These are phyloP conservation scores for Candida gorgasii DNA, from an alignment of 805 yeast species.

Conservation along the genomic window DNA sequence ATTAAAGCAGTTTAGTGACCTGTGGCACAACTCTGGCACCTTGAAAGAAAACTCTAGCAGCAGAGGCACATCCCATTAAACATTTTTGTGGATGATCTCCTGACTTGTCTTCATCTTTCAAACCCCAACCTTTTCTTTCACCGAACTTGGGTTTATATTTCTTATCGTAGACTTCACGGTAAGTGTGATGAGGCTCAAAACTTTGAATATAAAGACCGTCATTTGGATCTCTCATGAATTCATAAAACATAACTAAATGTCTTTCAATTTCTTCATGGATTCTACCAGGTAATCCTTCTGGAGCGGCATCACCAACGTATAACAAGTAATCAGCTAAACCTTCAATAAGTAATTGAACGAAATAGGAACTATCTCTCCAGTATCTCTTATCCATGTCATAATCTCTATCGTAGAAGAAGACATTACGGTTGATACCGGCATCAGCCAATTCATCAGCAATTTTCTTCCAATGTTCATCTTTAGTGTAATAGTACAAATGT, in stretches of 20 bases:
- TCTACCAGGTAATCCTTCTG: constrained; percentile 34
- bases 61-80: constrained; percentile 64
- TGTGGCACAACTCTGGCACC: constrained; percentile 55
- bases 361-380: constrained; percentile 66
- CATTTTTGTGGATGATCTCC: constrained; percentile 49
- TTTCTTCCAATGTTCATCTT: constrained; percentile 50
- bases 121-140: constrained; percentile 49
- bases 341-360: constrained; percentile 63
- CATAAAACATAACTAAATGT: constrained; percentile 57
- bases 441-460: constrained; percentile 51
- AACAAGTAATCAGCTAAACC: constrained; percentile 67
- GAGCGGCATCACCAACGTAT: constrained; percentile 45
- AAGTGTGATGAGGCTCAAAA: constrained; percentile 58
- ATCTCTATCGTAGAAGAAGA: constrained; percentile 64
- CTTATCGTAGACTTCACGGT: constrained; percentile 47
- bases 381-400: constrained; percentile 54
- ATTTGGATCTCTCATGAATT: constrained; percentile 54
- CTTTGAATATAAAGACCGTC: constrained; percentile 62
- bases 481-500: constrained; percentile 50
- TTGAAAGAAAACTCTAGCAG: constrained; percentile 69
- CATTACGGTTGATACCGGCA: constrained; percentile 59
- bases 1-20: constrained; percentile 11
- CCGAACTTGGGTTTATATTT: constrained; percentile 56
- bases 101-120: constrained; percentile 54
- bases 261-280: constrained; percentile 48